A percentile compares a stretch with the other conserved stretches of the same genome.
Conservation (phyloP, 805 yeast species). For the Yamadazyma ubonensis region DNA sequence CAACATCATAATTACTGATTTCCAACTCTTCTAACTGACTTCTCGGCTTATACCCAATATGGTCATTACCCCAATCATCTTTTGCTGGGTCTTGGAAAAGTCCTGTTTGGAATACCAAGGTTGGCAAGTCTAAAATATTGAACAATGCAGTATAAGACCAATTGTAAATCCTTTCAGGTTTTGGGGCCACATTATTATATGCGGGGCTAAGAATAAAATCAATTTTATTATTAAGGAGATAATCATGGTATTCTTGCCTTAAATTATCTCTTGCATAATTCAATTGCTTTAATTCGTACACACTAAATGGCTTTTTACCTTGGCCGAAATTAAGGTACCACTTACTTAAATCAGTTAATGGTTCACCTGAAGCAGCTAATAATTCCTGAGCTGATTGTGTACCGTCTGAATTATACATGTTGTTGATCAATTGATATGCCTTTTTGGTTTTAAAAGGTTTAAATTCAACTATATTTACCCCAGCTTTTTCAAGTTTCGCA, state of each 20-base stretch:
- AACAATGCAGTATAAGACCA: constrained; percentile 81
- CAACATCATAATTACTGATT: constrained; percentile 46
- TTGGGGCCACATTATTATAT: constrained; percentile 68
- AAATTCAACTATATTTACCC: constrained; percentile 55
- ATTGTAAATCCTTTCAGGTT: constrained; percentile 58
- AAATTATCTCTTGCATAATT: constrained; percentile 55
- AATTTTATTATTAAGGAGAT: constrained; percentile 51
- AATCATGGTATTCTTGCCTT: constrained; percentile 56
- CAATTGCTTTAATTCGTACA: constrained; percentile 53
- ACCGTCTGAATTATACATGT: constrained; percentile 66
- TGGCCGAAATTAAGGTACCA: constrained; percentile 59
- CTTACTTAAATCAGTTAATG: constrained; percentile 59
- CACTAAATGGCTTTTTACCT: constrained; percentile 48
- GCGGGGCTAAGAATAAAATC: constrained; percentile 70
- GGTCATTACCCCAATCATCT: constrained; percentile 47
- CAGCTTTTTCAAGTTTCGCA: constrained; percentile 55
- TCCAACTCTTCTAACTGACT: constrained; percentile 49
- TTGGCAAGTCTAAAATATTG: constrained; percentile 71
- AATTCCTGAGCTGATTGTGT: constrained; percentile 51
- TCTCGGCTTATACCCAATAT: constrained; percentile 38
- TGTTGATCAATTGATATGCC: constrained; percentile 58
- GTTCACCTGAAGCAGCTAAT: constrained; percentile 65
- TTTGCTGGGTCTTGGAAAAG: constrained; percentile 53
- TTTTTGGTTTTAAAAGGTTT: constrained; percentile 56
- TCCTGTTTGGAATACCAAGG: constrained; percentile 62